phyloP scores from a whole-genome alignment of 805 yeast species.

The Teunomyces funiuensis region DNA sequence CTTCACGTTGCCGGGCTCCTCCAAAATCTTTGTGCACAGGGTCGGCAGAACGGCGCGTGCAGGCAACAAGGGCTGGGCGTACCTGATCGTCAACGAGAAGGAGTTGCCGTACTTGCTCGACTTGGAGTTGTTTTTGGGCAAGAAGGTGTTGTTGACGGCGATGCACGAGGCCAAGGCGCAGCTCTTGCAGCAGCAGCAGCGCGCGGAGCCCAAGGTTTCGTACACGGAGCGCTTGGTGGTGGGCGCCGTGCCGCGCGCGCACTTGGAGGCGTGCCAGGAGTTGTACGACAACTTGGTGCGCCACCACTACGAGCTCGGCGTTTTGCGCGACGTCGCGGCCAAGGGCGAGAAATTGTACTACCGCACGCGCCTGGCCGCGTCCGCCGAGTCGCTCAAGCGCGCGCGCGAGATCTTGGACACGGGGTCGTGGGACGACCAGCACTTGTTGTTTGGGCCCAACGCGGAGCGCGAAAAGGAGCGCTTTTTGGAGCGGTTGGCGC shows the following conservation, averaged over 20 bases:
- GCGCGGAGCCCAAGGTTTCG: slow-evolving; percentile 57
- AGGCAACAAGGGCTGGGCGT: slow-evolving; percentile 97
- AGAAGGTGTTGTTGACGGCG: slow-evolving; percentile 68
- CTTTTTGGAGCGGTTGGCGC: slow-evolving; percentile 68
- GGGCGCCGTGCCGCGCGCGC: slow-evolving; percentile 77
- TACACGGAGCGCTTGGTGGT: slow-evolving; percentile 77
- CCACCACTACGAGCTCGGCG: slow-evolving; percentile 66
- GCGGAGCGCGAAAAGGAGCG: slow-evolving; percentile 68
- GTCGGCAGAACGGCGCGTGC: slow-evolving; percentile 99
- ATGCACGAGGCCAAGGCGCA: slow-evolving; percentile 66
- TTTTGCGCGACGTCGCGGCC: slow-evolving; percentile 65
- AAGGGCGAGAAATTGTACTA: slow-evolving; percentile 88
- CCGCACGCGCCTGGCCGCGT: slow-evolving; percentile 84
- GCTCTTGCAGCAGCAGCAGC: slow-evolving; percentile 47
- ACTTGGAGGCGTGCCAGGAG: slow-evolving; percentile 72
- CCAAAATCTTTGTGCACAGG: slow-evolving; percentile 93
- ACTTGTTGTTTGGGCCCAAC: slow-evolving; percentile 75
- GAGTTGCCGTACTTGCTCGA: slow-evolving; percentile 91
- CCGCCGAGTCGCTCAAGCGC: slow-evolving; percentile 80
- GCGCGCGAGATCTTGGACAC: slow-evolving; percentile 70
- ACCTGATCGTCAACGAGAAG: slow-evolving; percentile 77
- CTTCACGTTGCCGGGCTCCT: slow-evolving; percentile 84
- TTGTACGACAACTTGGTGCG: slow-evolving; percentile 59
- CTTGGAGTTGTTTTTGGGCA: slow-evolving; percentile 84
- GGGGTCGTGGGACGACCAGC: slow-evolving; percentile 86